phyloP scores from a whole-genome alignment of 1,139 yeast genomes.

The Dujonia santamariae region DNA sequence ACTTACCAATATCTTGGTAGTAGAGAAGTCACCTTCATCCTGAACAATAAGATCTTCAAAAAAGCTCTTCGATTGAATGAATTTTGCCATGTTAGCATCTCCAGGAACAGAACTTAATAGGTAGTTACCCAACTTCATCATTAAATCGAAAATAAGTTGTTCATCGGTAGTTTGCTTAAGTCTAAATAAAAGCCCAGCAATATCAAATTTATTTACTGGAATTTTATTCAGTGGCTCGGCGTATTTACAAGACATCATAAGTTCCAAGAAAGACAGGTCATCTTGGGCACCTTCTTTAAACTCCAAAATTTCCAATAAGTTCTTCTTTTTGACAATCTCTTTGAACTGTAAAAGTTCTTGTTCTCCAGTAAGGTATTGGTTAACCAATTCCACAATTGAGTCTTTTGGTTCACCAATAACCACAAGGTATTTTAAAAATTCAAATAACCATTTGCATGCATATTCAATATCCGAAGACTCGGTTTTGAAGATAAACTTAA shows the following conservation, averaged over 20 bases:
- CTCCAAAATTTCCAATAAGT: slow-evolving; percentile 8
- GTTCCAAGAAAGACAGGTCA: slow-evolving; percentile 15
- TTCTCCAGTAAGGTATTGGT: slow-evolving; percentile 15
- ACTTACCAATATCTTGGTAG: slow-evolving; percentile 24
- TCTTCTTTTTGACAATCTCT: slow-evolving; percentile 7
- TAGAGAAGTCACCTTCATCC: slow-evolving; percentile 3
- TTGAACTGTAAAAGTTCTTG: slow-evolving; percentile 6
- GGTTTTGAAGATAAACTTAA: slow-evolving; percentile 47
- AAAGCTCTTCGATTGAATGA: slow-evolving; percentile 17
- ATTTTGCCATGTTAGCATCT: slow-evolving; percentile 14
- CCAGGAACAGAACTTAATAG: slow-evolving; percentile 16
- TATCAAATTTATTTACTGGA: slow-evolving; percentile 46
- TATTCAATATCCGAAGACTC: slow-evolving; percentile 16
- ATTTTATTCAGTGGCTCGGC: no score
- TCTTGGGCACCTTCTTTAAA: slow-evolving; percentile 4
- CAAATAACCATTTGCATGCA: slow-evolving; percentile 49
- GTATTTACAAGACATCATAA: slow-evolving; percentile 10
- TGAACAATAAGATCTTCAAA: slow-evolving; percentile 14
- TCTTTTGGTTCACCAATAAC: slow-evolving; percentile 53
- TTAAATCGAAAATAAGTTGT: slow-evolving; percentile 18
- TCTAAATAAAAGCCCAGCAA: slow-evolving; percentile 42
- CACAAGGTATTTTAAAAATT: slow-evolving; percentile 40
- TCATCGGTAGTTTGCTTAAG: slow-evolving; percentile 26
- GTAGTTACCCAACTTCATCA: slow-evolving; percentile 43
- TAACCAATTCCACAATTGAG: slow-evolving; percentile 25